Percentiles rank a stretch among this genome's conserved stretches.
Evolutionary conservation across 2,329 filamentous ascomycete species (phyloP).

Genomic region (Xylariaceae sp.): DNA sequence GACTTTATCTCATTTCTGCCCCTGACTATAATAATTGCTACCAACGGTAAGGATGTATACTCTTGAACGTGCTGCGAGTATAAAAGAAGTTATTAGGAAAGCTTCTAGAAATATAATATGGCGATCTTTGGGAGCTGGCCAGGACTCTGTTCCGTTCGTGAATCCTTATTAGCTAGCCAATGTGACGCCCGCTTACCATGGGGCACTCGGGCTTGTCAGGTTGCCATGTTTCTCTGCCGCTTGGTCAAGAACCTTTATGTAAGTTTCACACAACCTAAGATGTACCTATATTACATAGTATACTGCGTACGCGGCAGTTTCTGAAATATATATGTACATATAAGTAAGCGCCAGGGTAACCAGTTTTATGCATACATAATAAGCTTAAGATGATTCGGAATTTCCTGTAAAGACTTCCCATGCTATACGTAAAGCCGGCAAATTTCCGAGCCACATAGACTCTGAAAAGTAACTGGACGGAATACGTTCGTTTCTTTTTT

Average conservation of each 20-base stretch:
- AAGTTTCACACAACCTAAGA: background rate
- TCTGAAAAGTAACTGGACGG: conserved; percentile 1
- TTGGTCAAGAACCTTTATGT: background rate
- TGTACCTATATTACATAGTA: background rate
- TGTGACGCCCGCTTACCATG: background rate
- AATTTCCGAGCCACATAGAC: conserved; percentile 10
- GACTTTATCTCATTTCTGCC: background rate
- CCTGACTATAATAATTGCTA: no score
- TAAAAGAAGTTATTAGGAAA: background rate
- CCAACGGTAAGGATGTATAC: no score
- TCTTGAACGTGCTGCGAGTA: no score
- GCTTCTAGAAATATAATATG: background rate
- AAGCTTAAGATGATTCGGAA: background rate
- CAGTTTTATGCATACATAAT: no score
- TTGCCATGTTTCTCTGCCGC: background rate
- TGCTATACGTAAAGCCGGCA: conserved; percentile 3
- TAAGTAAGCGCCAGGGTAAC: no score
- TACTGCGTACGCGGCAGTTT: no score
- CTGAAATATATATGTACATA: no score
- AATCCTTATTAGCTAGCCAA: background rate
- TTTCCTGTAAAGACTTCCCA: background rate
- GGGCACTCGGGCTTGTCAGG: background rate
- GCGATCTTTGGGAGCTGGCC: background rate
- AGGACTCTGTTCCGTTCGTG: background rate
- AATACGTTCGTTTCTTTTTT: conserved; percentile 11